Conservation (phyloP, 2,329 filamentous ascomycete genomes). For the Fusarium verticillioides region DNA sequence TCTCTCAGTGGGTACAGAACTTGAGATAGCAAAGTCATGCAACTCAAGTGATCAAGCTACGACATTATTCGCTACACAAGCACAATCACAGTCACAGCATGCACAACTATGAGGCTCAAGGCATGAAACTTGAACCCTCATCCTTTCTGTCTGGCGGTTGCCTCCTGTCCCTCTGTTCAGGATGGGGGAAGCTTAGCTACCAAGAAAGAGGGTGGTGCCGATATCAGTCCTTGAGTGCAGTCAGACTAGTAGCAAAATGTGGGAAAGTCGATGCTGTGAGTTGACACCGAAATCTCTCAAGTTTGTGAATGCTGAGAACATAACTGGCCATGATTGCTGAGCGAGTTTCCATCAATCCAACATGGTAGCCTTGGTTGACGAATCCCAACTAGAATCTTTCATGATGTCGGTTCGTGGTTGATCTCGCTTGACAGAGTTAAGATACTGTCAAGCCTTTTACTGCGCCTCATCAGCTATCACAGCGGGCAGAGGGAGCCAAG, state of each 20-base stretch:
- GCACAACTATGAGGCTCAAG: neutral
- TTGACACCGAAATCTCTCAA: rapidly evolving
- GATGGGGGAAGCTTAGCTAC: neutral
- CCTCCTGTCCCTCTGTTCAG: neutral
- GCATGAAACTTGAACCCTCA: neutral
- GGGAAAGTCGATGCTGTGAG: neutral
- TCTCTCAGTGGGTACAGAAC: neutral
- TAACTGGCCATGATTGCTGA: neutral
- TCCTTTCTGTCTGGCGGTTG: neutral
- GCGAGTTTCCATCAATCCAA: neutral
- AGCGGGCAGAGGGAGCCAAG: neutral
- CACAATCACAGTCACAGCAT: neutral
- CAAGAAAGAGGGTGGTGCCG: neutral
- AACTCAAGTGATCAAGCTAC: neutral
- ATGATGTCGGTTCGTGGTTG: neutral
- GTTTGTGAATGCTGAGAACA: neutral
- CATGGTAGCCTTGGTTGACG: neutral
- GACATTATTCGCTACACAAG: neutral
- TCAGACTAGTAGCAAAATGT: neutral
- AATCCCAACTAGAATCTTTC: no score
- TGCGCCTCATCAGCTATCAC: neutral
- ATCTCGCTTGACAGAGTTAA: neutral
- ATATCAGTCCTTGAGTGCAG: neutral
- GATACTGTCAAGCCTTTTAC: no score
- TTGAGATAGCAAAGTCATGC: neutral